phyloP scores from a whole-genome alignment of 768 basidiomycete genomes.

The Leccinum obscurum region DNA sequence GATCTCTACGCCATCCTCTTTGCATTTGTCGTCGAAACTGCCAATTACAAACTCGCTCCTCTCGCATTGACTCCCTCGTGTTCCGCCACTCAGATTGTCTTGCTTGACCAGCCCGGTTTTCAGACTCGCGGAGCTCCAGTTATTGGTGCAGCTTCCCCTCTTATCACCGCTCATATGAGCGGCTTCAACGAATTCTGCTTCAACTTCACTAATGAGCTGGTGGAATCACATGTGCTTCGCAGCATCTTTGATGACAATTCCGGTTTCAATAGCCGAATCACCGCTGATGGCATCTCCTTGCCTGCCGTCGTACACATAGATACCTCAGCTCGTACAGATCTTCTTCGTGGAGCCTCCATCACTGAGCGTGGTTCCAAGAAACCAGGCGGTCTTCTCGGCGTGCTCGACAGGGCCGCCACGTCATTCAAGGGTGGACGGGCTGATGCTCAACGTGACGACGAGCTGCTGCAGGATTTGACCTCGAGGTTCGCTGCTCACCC shows the following conservation, averaged over 20 bases:
- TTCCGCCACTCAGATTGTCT: constrained; percentile 47
- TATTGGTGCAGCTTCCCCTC: constrained; percentile 44
- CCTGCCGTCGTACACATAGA: constrained; percentile 52
- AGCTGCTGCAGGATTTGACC: constrained; percentile 49
- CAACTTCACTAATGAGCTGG: constrained; percentile 59
- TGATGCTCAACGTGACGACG: constrained; percentile 48
- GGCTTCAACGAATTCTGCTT: constrained; percentile 61
- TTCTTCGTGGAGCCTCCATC: constrained; percentile 54
- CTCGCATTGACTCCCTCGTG: constrained; percentile 39
- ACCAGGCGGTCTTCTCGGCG: constrained; percentile 59
- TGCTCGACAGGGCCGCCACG: constrained; percentile 50
- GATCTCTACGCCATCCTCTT: constrained; percentile 67
- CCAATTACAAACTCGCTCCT: constrained; percentile 57
- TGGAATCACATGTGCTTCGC: constrained; percentile 58
- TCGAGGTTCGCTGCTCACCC: constrained; percentile 48
- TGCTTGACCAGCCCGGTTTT: constrained; percentile 59
- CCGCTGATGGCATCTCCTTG: constrained; percentile 52
- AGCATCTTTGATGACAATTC: constrained; percentile 52
- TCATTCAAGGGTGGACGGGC: constrained; percentile 52
- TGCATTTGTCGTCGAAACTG: constrained; percentile 61
- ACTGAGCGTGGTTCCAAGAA: constrained; percentile 48
- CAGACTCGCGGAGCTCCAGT: constrained; percentile 49
- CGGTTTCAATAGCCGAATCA: constrained; percentile 44
- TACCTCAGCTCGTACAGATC: constrained; percentile 54
- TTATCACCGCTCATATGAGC: constrained; percentile 56